phyloP scores from a whole-genome alignment of 768 basidiomycete species.

The Galerina marginata region DNA sequence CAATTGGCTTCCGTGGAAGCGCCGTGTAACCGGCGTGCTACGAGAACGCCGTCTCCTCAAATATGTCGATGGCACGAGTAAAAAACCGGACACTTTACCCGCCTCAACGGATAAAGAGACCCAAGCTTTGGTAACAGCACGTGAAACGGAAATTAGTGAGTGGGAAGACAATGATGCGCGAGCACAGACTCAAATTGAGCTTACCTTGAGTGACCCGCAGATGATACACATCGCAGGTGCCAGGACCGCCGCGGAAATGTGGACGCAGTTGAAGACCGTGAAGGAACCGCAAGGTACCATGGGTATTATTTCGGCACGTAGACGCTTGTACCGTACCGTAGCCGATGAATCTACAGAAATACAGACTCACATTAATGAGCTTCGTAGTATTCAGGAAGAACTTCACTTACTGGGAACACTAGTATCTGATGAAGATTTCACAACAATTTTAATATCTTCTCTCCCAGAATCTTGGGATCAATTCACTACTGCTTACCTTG shows the following conservation, averaged over 20 bases:
- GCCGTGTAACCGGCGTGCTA: neutral
- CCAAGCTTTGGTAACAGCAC: too few species aligned
- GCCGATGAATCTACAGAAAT: conserved; percentile 19
- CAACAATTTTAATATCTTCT: conserved; percentile 28
- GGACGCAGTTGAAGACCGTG: conserved; percentile 24
- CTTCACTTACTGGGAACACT: conserved; percentile 22
- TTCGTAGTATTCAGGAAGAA: conserved; percentile 24
- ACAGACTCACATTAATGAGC: conserved; percentile 20
- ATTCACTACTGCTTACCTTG: conserved; percentile 25
- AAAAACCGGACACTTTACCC: neutral
- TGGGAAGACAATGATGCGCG: conserved; percentile 26
- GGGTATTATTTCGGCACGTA: conserved; percentile 20
- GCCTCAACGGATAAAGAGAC: neutral
- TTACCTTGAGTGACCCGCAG: conserved; percentile 25
- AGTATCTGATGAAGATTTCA: conserved; percentile 28
- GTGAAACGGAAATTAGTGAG: neutral
- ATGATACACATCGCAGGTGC: conserved; percentile 28
- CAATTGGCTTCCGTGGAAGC: neutral
- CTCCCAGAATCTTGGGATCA: conserved; percentile 30
- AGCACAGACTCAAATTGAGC: conserved; percentile 24
- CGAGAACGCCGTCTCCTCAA: neutral
- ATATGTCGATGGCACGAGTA: neutral
- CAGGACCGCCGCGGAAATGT: conserved; percentile 22
- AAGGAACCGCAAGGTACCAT: conserved; percentile 25
- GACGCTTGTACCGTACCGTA: conserved; percentile 20